Evolutionary conservation across 176 grass and related monocot genomes (phyloP).

Genomic region (Ananas comosus): DNA sequence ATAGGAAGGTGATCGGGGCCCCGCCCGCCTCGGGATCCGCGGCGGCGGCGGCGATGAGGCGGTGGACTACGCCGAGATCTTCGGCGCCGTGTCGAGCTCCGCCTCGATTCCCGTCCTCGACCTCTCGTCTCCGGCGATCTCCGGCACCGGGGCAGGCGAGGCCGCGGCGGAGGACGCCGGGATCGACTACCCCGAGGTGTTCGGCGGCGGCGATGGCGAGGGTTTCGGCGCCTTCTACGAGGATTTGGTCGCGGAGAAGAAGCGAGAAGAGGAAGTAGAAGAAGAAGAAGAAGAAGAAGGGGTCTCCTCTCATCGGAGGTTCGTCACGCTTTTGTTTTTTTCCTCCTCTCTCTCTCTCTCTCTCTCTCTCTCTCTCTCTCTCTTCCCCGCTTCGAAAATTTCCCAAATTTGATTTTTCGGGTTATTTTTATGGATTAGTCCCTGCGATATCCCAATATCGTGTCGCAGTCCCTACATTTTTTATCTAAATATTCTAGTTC

Average conservation of each 20-base stretch:
- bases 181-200: slow-evolving; percentile 1
- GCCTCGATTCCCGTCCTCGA: slow-evolving; percentile 1
- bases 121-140: background rate
- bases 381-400: no score
- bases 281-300: no score
- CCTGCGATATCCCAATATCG: no score
- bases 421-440: no score
- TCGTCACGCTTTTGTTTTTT: no score
- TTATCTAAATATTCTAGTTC: no score
- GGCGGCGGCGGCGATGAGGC: background rate
- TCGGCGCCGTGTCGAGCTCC: background rate
- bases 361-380: no score
- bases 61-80: slow-evolving; percentile 6
- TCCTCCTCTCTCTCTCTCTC: no score
- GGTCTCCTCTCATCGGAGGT: no score
- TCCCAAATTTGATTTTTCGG: no score
- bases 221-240: slow-evolving; percentile 1
- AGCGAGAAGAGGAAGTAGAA: background rate
- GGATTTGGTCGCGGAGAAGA: slow-evolving; percentile 2
- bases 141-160: background rate
- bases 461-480: no score
- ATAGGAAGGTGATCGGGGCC: background rate
- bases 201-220: background rate
- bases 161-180: background rate
- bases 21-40: background rate